phyloP scores from a whole-genome alignment of 2,329 filamentous ascomycete genomes.

The Apiospora koreana region DNA sequence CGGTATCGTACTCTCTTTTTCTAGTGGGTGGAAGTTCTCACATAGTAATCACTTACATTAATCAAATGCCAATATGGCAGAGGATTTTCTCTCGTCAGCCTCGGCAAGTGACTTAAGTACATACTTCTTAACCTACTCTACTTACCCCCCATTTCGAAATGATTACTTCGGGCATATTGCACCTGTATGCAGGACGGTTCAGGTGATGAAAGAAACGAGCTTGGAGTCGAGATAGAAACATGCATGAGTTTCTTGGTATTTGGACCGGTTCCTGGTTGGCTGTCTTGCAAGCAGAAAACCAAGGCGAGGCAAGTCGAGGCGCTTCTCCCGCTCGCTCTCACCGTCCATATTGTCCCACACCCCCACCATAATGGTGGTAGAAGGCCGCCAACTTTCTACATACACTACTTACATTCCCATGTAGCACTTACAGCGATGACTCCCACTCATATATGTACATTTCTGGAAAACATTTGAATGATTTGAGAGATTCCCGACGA shows the following conservation, averaged over 20 bases:
- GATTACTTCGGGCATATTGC: neutral
- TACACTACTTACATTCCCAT: conserved; percentile 6
- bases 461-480: neutral
- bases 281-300: too few species aligned
- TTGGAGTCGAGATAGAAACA: conserved; percentile 1
- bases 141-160: neutral
- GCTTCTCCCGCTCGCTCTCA: neutral
- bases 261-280: neutral
- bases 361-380: neutral
- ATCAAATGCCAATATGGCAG: neutral
- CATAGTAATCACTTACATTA: neutral
- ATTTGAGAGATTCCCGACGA: neutral
- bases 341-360: neutral
- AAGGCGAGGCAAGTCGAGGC: neutral
- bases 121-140: neutral
- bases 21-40: neutral
- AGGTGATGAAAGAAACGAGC: conserved; percentile 9
- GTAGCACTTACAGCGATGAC: neutral
- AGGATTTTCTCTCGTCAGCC: neutral
- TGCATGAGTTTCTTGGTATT: neutral
- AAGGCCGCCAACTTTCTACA: conserved; percentile 1
- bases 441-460: neutral
- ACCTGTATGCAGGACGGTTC: conserved; percentile 8
- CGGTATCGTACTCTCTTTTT: neutral
- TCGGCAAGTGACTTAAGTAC: neutral